phyloP scores from a whole-genome alignment of 495 filamentous ascomycete genomes.

The Penicillium diatomitis region DNA sequence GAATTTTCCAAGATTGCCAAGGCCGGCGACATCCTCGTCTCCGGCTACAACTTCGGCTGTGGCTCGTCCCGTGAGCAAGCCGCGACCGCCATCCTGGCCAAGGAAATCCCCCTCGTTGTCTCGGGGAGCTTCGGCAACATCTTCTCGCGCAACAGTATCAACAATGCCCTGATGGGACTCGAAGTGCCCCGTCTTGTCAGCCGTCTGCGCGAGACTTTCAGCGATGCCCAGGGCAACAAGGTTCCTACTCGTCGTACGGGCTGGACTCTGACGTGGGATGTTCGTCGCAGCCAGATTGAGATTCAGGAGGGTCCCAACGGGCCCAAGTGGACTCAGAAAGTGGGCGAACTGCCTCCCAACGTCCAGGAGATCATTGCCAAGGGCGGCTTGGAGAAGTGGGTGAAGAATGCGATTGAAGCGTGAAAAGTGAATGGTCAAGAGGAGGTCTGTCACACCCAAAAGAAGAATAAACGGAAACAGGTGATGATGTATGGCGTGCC shows the following conservation, averaged over 20 bases:
- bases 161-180: constrained; percentile 80
- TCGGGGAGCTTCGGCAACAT: constrained; percentile 85
- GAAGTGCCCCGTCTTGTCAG: constrained; percentile 68
- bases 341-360: constrained; percentile 77
- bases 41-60: constrained; percentile 88
- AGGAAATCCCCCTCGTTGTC: constrained; percentile 74
- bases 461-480: background rate
- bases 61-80: constrained; percentile 79
- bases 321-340: constrained; percentile 63
- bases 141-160: constrained; percentile 81
- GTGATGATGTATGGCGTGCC: background rate
- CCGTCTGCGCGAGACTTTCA: constrained; percentile 58
- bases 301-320: constrained; percentile 61
- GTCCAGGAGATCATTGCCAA: constrained; percentile 86
- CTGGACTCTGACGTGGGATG: constrained; percentile 85
- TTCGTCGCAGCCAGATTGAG: constrained; percentile 56
- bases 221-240: constrained; percentile 29
- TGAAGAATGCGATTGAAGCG: constrained; percentile 41
- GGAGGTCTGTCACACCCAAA: background rate
- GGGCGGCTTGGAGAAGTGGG: constrained; percentile 72
- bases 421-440: background rate
- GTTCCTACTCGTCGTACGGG: constrained; percentile 72
- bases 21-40: constrained; percentile 68
- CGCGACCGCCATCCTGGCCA: constrained; percentile 80
- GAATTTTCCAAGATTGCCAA: constrained; percentile 51